A percentile compares a stretch with the other conserved stretches of the same genome.
Evolutionary conservation across 441 rosid species (phyloP).

Genomic region (Mallotus japonicus): DNA sequence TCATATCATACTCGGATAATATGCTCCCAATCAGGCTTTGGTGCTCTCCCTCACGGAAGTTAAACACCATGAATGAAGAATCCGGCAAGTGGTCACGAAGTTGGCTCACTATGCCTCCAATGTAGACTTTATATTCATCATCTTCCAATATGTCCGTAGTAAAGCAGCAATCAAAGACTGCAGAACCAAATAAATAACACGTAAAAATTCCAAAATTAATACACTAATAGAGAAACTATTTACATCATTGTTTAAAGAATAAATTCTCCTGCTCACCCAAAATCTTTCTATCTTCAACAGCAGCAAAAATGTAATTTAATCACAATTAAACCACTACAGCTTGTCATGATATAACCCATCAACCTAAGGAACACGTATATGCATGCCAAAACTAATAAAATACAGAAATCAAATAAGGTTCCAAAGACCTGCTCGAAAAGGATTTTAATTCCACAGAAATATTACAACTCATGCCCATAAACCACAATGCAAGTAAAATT

Average conservation of each 20-base stretch:
- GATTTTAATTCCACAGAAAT: too few species aligned
- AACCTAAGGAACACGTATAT: not conserved
- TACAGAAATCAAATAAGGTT: not conserved
- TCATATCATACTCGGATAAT: constrained; percentile 72
- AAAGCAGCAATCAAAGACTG: constrained; percentile 87
- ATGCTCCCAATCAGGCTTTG: constrained; percentile 52
- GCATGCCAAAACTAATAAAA: not conserved
- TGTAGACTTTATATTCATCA: constrained; percentile 54
- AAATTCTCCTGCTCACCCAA: not conserved
- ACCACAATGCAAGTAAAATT: constrained; percentile 2
- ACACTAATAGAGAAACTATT: not conserved
- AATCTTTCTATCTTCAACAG: not conserved
- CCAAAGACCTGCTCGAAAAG: not conserved
- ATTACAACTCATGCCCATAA: not conserved
- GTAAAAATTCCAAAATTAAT: not conserved
- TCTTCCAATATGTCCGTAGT: constrained; percentile 52
- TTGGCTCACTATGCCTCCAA: constrained; percentile 60
- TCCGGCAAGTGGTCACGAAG: constrained; percentile 57
- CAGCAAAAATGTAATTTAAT: not conserved
- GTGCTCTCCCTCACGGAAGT: constrained; percentile 63
- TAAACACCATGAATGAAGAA: constrained; percentile 84
- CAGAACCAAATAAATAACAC: constrained; percentile 5
- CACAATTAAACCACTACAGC: not conserved
- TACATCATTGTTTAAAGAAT: not conserved
- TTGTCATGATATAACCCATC: not conserved